Base-by-base conservation (phyloP, 2,329 filamentous ascomycete species). In the Pseudonectria buxi region DNA sequence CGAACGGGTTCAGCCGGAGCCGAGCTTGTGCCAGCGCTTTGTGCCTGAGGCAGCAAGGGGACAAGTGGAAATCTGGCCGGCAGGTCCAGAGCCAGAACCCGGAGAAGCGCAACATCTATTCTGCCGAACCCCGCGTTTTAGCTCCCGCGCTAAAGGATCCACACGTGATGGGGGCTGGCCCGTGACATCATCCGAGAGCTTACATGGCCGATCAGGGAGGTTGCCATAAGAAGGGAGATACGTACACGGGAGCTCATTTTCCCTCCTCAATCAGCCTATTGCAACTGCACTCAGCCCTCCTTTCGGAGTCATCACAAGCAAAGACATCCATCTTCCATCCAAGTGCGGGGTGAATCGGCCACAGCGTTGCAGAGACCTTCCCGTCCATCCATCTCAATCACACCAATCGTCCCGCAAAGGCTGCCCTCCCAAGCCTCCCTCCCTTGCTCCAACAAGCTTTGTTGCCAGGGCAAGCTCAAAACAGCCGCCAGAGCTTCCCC, bases 1-100 rank as follows among this genome's bases (percentile, higher is more conserved):
- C 52, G 55, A 58, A 48, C 52, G 55, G 51, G 48, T 59, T 56
- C 50, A 57, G 49, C 57, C 54, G 56, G 54, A 56, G 53, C 57
- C 57, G 58, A 53, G 39, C 39, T 39, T 26, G 9, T 4, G 42
- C 42, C 41, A 32, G 27, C 16, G 33, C 16, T 41, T 24, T n/a
- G 1, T 28, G 57, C 59, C 59, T 62, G 29, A 58, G 45, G 45
- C 46, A n/a, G 11, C 6, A 49, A 22, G 44, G 41, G n/a, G 7
- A 10, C 14, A 10, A 18, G 22, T 14, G n/a, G 12, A 15, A 9
- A 5, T 22, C 9, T 22, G 18, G 18, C 9, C 18, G 18, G 9
- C 5, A 22, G 18, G 18, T 22, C 18, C 5, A 22, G 18, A 22
- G 5, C 18, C 18, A 5, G 18, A 22, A 9, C 18, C 18, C 18